Evolutionary conservation across 441 rosid species (phyloP).

Genomic region (Manihot esculenta): DNA sequence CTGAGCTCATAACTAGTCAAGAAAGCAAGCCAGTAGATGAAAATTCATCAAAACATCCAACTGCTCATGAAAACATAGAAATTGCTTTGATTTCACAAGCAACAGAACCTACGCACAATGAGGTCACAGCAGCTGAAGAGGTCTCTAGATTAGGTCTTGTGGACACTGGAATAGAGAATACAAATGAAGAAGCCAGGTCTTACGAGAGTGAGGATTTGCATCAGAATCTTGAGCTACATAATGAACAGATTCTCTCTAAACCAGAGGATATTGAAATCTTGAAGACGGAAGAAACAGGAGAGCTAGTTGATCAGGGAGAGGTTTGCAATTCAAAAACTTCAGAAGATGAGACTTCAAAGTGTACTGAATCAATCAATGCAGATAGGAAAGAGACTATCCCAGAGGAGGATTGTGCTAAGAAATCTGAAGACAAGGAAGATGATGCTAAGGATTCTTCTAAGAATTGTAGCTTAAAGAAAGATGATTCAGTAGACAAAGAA

Average conservation of each 20-base stretch:
- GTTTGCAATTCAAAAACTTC: conserved; percentile 10
- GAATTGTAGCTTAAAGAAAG: conserved; percentile 29
- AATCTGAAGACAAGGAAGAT: conserved; percentile 26
- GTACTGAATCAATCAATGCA: conserved; percentile 6
- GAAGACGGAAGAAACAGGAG: conserved; percentile 16
- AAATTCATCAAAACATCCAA: conserved; percentile 15
- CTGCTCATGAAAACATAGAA: conserved; percentile 22
- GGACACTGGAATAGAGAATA: conserved; percentile 20
- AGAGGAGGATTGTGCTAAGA: conserved; percentile 23
- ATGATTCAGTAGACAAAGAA: conserved; percentile 22
- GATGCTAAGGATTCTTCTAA: conserved; percentile 13
- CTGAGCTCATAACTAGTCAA: conserved; percentile 16
- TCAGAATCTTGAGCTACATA: conserved; percentile 23
- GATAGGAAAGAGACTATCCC: conserved; percentile 22
- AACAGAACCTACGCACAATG: conserved; percentile 8
- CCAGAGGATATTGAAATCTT: conserved; percentile 17
- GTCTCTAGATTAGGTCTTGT: conserved; percentile 21
- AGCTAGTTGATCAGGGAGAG: conserved; percentile 25
- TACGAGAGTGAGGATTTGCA: conserved; percentile 21
- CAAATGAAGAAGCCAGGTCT: conserved; percentile 18
- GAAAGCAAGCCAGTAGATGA: conserved; percentile 24
- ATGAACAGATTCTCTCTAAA: conserved; percentile 15
- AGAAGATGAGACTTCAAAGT: conserved; percentile 19
- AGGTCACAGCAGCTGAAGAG: conserved; percentile 17
- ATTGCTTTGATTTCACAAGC: conserved; percentile 11